Evolutionary conservation across 2,329 filamentous ascomycete genomes (phyloP).

Genomic region (Colletotrichum musae): DNA sequence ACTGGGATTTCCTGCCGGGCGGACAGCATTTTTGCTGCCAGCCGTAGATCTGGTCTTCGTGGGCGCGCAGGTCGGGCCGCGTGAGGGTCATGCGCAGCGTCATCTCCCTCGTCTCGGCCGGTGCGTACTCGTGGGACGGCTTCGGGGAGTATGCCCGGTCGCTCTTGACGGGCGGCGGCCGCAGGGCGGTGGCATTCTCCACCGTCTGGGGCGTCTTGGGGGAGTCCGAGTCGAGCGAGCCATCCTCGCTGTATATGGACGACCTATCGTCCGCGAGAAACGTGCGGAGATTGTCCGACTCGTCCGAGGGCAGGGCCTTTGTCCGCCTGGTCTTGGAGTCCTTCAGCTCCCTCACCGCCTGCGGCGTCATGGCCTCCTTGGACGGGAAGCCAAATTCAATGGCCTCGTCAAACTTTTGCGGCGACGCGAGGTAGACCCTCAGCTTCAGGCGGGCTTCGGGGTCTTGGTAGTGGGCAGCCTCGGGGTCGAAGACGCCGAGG

Average conservation of each 20-base stretch:
- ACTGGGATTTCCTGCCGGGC: slow-evolving; percentile 43
- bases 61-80: slow-evolving; percentile 84
- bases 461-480: slow-evolving; percentile 89
- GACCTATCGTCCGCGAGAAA: slow-evolving; percentile 72
- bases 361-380: slow-evolving; percentile 58
- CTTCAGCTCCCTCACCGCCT: slow-evolving; percentile 49
- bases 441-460: slow-evolving; percentile 90
- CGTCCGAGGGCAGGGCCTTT: slow-evolving; percentile 47
- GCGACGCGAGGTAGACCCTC: slow-evolving; percentile 86
- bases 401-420: slow-evolving; percentile 95
- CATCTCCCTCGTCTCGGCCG: slow-evolving; percentile 82
- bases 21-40: slow-evolving; percentile 66
- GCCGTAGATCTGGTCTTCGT: slow-evolving; percentile 80
- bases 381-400: slow-evolving; percentile 94
- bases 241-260: slow-evolving; percentile 69
- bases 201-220: slow-evolving; percentile 68
- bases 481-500: slow-evolving; percentile 73
- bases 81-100: slow-evolving; percentile 97
- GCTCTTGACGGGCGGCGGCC: slow-evolving; percentile 47
- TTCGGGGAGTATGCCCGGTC: slow-evolving; percentile 47
- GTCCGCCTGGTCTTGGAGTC: slow-evolving; percentile 40
- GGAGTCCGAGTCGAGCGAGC: slow-evolving; percentile 72
- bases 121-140: slow-evolving; percentile 59
- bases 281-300: slow-evolving; percentile 67
- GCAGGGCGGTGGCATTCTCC: slow-evolving; percentile 54